Percentiles rank a stretch among this genome's conserved stretches.
phyloP scores from a whole-genome alignment of 23 red algal species.

The Agarophyton chilense region DNA sequence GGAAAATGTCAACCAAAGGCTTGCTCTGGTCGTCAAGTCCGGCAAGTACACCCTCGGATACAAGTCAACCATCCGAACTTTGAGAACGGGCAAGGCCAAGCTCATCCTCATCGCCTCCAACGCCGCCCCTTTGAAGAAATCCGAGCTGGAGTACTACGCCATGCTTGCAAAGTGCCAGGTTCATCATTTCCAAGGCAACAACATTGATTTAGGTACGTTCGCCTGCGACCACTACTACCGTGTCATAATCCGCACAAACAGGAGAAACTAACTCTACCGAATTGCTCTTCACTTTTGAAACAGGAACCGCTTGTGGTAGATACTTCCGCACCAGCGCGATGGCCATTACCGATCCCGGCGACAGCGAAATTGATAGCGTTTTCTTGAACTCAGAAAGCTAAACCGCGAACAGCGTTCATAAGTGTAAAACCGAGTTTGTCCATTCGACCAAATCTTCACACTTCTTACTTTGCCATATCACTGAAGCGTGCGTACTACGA shows the following conservation, averaged over 20 bases:
- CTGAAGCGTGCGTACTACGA: no score
- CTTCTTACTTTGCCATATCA: no score
- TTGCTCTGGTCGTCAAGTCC: constrained; percentile 93
- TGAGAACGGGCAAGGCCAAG: constrained; percentile 96
- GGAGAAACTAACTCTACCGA: not conserved
- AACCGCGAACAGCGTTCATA: not conserved
- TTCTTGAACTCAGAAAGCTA: constrained; percentile 53
- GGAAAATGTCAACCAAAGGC: constrained; percentile 90
- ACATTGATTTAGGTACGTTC: constrained; percentile 84
- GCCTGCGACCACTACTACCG: not conserved
- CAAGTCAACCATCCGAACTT: constrained; percentile 94
- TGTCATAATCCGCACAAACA: not conserved
- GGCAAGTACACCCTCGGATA: constrained; percentile 96
- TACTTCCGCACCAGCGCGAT: constrained; percentile 88
- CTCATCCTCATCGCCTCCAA: constrained; percentile 94
- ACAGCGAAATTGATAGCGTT: constrained; percentile 92
- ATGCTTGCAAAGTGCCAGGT: constrained; percentile 96
- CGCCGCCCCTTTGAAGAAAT: constrained; percentile 80
- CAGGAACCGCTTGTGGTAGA: constrained; percentile 93
- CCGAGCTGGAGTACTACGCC: constrained; percentile 99
- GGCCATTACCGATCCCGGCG: constrained; percentile 91
- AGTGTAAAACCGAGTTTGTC: constrained; percentile 12
- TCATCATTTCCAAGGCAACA: constrained; percentile 93
- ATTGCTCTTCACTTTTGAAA: not conserved
- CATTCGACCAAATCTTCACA: not conserved